A percentile compares a stretch with the other conserved stretches of the same genome.
These are phyloP conservation scores for Neospermospora avenae DNA, from an alignment of 2,329 filamentous ascomycete species.

Conservation along the genomic window DNA sequence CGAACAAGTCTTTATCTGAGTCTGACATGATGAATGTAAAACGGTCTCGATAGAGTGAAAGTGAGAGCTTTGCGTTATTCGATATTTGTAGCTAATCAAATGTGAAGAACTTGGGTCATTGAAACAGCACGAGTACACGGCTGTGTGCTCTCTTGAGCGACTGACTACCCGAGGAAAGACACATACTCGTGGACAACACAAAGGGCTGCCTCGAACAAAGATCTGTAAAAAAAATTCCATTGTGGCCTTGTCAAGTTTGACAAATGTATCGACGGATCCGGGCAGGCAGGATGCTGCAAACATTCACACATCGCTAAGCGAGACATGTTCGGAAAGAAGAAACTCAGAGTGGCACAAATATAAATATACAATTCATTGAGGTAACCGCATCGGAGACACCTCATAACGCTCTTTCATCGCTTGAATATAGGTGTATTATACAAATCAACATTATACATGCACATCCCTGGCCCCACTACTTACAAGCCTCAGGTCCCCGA, in stretches of 20 bases:
- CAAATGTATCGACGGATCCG: neutral
- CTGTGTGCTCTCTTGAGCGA: neutral
- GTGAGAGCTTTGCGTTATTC: neutral
- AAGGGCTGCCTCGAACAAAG: neutral
- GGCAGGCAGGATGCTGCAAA: neutral
- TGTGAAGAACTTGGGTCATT: neutral
- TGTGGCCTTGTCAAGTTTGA: neutral
- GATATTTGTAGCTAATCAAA: neutral
- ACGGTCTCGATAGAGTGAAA: neutral
- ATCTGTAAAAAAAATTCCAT: neutral
- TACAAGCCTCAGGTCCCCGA: neutral
- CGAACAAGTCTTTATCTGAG: neutral
- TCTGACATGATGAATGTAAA: neutral
- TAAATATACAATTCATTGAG: neutral
- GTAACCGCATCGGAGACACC: neutral
- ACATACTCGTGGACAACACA: neutral
- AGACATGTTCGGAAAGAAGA: neutral
- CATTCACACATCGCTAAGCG: neutral
- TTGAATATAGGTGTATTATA: neutral
- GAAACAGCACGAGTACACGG: neutral
- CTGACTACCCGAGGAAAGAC: no score
- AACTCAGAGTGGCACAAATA: neutral
- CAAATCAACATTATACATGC: constrained; percentile 2
- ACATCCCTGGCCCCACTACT: neutral
- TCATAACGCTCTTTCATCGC: neutral